These are phyloP conservation scores for Maudiozyma serrabonitensis DNA, from an alignment of 805 yeast genomes.

Conservation along the genomic window DNA sequence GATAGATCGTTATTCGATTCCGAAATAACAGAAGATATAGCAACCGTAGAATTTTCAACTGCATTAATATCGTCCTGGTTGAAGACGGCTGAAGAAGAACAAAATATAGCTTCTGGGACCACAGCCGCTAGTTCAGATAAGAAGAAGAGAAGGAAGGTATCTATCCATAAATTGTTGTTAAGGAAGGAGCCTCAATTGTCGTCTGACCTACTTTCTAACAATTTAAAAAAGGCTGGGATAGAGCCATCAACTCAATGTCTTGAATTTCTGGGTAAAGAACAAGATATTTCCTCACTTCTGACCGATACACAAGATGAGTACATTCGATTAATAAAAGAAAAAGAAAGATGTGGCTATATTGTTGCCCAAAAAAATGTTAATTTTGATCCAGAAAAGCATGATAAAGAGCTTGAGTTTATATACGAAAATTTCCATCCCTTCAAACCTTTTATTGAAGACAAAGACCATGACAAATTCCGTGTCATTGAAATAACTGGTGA, in stretches of 20 bases:
- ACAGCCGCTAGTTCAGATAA: conserved; percentile 6
- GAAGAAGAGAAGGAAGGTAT: conserved; percentile 36
- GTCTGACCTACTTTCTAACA: conserved; percentile 62
- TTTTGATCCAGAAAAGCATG: conserved; percentile 34
- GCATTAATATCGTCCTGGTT: conserved; percentile 25
- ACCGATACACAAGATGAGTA: conserved; percentile 39
- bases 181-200: conserved; percentile 65
- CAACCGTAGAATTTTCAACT: conserved; percentile 6
- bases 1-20: conserved; percentile 38
- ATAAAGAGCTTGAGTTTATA: conserved; percentile 37
- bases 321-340: conserved; percentile 27
- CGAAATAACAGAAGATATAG: conserved; percentile 7
- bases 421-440: conserved; percentile 69
- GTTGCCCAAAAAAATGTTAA: conserved; percentile 50
- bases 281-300: conserved; percentile 35
- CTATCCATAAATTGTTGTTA: conserved; percentile 60
- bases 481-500: conserved; percentile 42
- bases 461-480: conserved; percentile 24
- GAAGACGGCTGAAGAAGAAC: conserved; percentile 11
- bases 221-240: conserved; percentile 38
- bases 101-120: background rate
- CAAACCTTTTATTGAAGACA: conserved; percentile 36
- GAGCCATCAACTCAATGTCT: conserved; percentile 35
- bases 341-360: conserved; percentile 48
- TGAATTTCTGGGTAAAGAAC: conserved; percentile 23